phyloP scores from a whole-genome alignment of 345 rosid genomes.

The Syzygium oleosum region DNA sequence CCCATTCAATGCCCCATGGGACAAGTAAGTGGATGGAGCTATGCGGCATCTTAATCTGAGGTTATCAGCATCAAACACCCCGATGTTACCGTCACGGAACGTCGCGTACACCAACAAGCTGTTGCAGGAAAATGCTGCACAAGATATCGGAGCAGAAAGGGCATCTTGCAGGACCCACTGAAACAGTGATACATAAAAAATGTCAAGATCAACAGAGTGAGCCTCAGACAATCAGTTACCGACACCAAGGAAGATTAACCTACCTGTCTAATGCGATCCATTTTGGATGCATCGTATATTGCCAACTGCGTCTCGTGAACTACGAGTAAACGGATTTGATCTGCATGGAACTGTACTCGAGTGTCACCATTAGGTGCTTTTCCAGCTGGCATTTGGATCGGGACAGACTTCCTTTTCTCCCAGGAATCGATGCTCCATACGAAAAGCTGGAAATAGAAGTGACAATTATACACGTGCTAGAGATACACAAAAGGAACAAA shows the following conservation, averaged over 20 bases:
- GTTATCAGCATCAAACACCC: constrained; percentile 38
- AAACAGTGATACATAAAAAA: neutral
- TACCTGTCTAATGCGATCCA: constrained; percentile 65
- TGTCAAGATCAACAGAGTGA: neutral
- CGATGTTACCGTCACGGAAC: constrained; percentile 44
- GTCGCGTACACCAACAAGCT: constrained; percentile 47
- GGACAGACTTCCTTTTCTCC: constrained; percentile 55
- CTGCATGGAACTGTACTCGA: constrained; percentile 62
- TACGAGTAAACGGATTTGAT: constrained; percentile 54
- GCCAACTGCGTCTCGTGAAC: constrained; percentile 76
- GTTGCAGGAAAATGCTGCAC: constrained; percentile 56
- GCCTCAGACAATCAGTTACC: neutral
- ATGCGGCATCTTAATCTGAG: constrained; percentile 36
- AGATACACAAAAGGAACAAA: neutral
- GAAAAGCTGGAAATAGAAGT: constrained; percentile 27
- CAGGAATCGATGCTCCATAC: constrained; percentile 69
- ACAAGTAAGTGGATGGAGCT: constrained; percentile 29
- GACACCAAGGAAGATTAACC: neutral
- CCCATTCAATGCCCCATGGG: constrained; percentile 18
- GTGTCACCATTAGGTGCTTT: constrained; percentile 51
- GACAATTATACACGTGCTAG: neutral
- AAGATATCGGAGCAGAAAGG: constrained; percentile 34
- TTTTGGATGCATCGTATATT: constrained; percentile 60
- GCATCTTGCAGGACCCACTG: constrained; percentile 62
- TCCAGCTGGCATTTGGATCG: constrained; percentile 53